Conservation (phyloP, 2,329 filamentous ascomycete genomes). For the Aureobasidium sp. region DNA sequence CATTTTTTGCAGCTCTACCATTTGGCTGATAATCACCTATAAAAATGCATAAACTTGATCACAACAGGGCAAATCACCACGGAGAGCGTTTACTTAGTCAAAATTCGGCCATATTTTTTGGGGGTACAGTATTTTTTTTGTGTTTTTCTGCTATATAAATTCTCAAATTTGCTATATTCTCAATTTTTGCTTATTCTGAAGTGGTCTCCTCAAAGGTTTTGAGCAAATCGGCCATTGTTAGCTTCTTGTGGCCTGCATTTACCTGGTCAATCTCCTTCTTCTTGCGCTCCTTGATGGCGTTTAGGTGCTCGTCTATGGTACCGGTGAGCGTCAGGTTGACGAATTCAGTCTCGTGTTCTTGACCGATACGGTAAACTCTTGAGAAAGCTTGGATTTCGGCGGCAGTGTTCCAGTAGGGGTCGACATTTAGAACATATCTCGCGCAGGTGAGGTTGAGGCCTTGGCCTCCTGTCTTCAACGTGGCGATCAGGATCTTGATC, state of each 20-base stretch:
- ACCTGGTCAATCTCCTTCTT: constrained; percentile 37
- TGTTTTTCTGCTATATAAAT: background rate
- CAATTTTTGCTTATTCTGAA: background rate
- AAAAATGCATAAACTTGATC: background rate
- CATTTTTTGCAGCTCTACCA: background rate
- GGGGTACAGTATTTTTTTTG: constrained; percentile 12
- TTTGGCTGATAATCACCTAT: background rate
- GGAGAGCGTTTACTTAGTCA: background rate
- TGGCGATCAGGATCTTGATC: constrained; percentile 47
- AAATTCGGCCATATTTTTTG: background rate
- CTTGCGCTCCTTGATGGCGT: constrained; percentile 52
- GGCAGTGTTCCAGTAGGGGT: constrained; percentile 44
- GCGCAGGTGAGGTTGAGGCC: constrained; percentile 56
- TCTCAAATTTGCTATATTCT: background rate
- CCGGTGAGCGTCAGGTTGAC: constrained; percentile 50
- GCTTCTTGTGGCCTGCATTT: constrained; percentile 33
- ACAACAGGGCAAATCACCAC: background rate
- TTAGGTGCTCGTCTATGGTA: constrained; percentile 53
- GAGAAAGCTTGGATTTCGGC: constrained; percentile 41
- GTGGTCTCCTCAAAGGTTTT: background rate
- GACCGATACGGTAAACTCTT: constrained; percentile 59
- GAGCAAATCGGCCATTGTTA: background rate
- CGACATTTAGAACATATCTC: constrained; percentile 40
- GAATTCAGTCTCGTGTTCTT: constrained; percentile 53
- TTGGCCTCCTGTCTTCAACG: constrained; percentile 50